Base-by-base conservation (phyloP, 345 rosid species). In the Hibiscus tridactylites region DNA sequence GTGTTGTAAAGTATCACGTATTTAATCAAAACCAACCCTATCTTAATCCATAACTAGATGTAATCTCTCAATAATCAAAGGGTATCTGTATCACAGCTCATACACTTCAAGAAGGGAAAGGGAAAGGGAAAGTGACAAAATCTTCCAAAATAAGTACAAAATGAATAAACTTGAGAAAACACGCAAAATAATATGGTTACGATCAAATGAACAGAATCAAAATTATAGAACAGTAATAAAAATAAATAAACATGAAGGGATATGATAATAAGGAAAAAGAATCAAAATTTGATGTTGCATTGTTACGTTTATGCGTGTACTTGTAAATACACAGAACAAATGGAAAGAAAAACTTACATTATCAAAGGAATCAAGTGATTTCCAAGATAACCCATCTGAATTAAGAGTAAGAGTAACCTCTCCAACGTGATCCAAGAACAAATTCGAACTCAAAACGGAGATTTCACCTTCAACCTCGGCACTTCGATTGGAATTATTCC, bases 301-400 rank as follows among this genome's bases (percentile, higher is more conserved):
- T 17, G 53, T 42, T 65, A 5, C 52, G 5, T 64, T 21, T 19
- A 44, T 42, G 21, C 52, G 10, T 44, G n/a, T n/a, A 63, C 24
- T 17, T 19, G 50, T 42, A 19, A 39, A 66, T 24, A 49, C 8
- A 67, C 10, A 49, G 15, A 58, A 68, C 9, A 3, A 49, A 52
- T 9, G 4, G 11, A n/a, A 9, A 49, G 9, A 21, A 17, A n/a
- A 61, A 65, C 89, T 85, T 80, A 93, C 97, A 61, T 54, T 75
- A 70, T 75, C 79, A 8, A 72, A 42, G 74, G 92, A 72, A 67
- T 83, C 88, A 54, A 81, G 75, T 75, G 73, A 80, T 78, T 85
- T 77, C 96, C 96, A 90, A n/a, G 89, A 86, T 75, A 94, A 81
- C n/a, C 88, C 93, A 79, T 88, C 83, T 35, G 88, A 81, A 80